phyloP scores from a whole-genome alignment of 805 yeast species.

The Ogataea pini region DNA sequence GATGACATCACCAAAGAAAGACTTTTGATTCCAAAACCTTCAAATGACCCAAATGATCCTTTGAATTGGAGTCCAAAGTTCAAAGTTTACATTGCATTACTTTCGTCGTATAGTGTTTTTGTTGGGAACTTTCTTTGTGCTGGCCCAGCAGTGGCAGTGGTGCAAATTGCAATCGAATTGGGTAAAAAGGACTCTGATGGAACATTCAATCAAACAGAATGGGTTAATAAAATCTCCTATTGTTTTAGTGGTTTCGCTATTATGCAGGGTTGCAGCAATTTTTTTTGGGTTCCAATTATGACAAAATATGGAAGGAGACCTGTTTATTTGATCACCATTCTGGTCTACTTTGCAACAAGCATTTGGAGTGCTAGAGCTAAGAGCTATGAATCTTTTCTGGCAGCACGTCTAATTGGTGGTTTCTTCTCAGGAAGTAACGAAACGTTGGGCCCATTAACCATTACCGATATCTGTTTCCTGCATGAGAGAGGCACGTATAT shows the following conservation, averaged over 20 bases:
- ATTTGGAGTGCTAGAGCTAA: constrained; percentile 36
- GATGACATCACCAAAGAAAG: constrained; percentile 11
- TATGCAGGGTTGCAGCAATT: constrained; percentile 42
- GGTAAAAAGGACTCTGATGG: constrained; percentile 10
- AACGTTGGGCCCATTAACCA: constrained; percentile 49
- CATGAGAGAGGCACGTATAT: constrained; percentile 48
- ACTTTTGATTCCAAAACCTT: constrained; percentile 61
- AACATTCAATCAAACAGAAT: constrained; percentile 5
- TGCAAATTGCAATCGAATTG: constrained; percentile 4
- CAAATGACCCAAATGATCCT: constrained; percentile 69
- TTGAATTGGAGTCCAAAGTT: constrained; percentile 51
- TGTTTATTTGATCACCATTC: constrained; percentile 33
- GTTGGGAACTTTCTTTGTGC: constrained; percentile 13
- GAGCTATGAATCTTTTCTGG: constrained; percentile 32
- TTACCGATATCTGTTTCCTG: constrained; percentile 50
- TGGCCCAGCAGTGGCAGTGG: constrained; percentile 13
- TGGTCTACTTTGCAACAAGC: constrained; percentile 32
- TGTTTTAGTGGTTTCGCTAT: constrained; percentile 12
- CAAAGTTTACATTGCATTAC: constrained; percentile 10
- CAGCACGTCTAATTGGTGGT: constrained; percentile 32
- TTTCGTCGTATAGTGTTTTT: constrained; percentile 12
- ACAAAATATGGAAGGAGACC: constrained; percentile 41
- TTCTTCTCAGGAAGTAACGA: constrained; percentile 41
- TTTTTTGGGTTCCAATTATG: constrained; percentile 39
- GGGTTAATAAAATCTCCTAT: constrained; percentile 12